A percentile compares a stretch with the other conserved stretches of the same genome.
Conservation (phyloP, 2,329 filamentous ascomycete species). For the Fusarium tuaranense region DNA sequence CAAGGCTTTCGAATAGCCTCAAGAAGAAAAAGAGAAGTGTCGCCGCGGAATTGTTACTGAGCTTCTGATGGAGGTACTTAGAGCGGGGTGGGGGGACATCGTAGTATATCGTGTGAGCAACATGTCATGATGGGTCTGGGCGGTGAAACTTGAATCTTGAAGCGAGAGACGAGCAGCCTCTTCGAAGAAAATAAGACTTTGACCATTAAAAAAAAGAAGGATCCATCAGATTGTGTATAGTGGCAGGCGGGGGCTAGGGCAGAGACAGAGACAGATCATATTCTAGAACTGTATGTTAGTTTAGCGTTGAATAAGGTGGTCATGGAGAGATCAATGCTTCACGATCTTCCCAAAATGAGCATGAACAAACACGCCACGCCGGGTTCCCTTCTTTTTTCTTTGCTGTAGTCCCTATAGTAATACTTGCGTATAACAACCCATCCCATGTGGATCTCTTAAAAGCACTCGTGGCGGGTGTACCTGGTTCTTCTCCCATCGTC, state of each 20-base stretch:
- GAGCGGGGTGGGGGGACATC: slow-evolving; percentile 13
- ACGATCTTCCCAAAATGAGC: background rate
- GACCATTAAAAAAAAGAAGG: too few species aligned
- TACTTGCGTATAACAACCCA: slow-evolving; percentile 1
- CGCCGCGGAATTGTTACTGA: background rate
- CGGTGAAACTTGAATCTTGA: slow-evolving; percentile 12
- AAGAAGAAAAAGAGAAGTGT: background rate
- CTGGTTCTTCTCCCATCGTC: background rate
- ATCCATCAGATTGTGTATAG: too few species aligned
- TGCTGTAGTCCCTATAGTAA: background rate
- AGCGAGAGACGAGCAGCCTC: background rate
- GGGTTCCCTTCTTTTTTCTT: background rate
- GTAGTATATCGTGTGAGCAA: slow-evolving; percentile 31
- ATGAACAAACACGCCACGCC: slow-evolving; percentile 17
- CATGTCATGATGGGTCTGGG: slow-evolving; percentile 30
- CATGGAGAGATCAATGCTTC: slow-evolving; percentile 1
- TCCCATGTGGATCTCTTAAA: slow-evolving; percentile 1
- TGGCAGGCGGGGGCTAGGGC: background rate
- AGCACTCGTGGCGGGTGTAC: slow-evolving; percentile 1
- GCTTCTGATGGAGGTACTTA: background rate
- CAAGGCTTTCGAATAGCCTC: background rate
- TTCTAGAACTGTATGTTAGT: background rate
- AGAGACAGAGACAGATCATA: background rate
- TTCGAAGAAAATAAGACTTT: background rate
- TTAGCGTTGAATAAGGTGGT: background rate